Conservation (phyloP, 2,329 filamentous ascomycete genomes). For the Stemphylium vesicarium region DNA sequence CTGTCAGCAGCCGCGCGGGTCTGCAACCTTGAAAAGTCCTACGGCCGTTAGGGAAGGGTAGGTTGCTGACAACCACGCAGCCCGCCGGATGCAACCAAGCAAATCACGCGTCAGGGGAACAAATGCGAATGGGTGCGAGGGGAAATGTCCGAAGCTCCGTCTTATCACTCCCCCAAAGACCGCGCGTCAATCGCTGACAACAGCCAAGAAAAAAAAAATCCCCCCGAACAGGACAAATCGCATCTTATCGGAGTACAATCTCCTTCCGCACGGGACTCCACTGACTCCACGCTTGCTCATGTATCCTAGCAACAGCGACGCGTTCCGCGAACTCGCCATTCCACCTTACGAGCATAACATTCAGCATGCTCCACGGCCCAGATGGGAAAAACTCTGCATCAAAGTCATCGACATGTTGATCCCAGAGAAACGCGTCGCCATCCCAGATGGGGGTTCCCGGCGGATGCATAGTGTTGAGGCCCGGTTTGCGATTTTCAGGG, state of each 20-base stretch:
- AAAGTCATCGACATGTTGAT: slow-evolving; percentile 35
- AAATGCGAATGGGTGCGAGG: too few species aligned
- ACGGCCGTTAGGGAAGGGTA: too few species aligned
- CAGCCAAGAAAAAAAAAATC: not conserved
- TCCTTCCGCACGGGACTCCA: slow-evolving; percentile 28
- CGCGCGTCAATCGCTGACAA: not conserved
- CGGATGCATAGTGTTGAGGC: slow-evolving; percentile 32
- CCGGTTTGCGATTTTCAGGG: slow-evolving; percentile 18
- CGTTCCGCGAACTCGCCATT: slow-evolving; percentile 33
- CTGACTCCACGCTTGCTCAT: slow-evolving; percentile 40
- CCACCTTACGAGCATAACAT: slow-evolving; percentile 44
- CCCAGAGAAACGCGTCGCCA: slow-evolving; percentile 35
- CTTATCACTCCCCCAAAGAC: too few species aligned
- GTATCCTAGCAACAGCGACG: slow-evolving; percentile 41
- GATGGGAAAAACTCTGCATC: slow-evolving; percentile 28
- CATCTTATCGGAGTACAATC: slow-evolving; percentile 31
- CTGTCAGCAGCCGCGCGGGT: too few species aligned
- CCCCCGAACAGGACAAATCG: too few species aligned
- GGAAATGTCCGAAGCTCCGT: too few species aligned
- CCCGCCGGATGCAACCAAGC: too few species aligned
- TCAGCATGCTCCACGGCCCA: slow-evolving; percentile 42
- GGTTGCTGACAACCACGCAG: too few species aligned
- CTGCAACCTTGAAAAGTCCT: too few species aligned
- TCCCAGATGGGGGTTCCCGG: slow-evolving; percentile 44
- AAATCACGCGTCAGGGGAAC: too few species aligned